Conservation (phyloP, 768 basidiomycete genomes). For the Tylopilus plumbeoviolaceoides region DNA sequence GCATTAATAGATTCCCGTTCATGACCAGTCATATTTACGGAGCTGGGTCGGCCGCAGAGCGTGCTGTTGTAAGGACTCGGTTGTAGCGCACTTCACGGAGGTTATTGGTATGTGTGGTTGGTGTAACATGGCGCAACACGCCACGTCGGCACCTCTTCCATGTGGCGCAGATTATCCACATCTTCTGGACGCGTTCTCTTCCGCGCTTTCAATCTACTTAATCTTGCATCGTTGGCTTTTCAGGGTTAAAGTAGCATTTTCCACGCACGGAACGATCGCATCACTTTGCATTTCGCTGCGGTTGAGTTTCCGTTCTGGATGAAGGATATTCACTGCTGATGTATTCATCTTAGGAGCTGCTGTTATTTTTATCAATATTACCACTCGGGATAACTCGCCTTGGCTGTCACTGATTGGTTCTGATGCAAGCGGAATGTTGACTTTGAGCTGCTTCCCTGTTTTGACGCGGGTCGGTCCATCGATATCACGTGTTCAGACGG, state of each 20-base stretch:
- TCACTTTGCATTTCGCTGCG: constrained; percentile 10
- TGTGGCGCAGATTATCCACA: neutral
- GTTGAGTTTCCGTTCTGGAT: constrained; percentile 7
- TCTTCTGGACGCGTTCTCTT: neutral
- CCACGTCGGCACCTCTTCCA: constrained; percentile 6
- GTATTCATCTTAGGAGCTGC: neutral
- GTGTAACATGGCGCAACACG: neutral
- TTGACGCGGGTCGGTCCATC: constrained; percentile 3
- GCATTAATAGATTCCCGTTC: neutral
- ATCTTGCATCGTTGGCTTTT: constrained; percentile 23
- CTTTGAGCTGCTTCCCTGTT: neutral
- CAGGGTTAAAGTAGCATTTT: constrained; percentile 19
- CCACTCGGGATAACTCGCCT: constrained; percentile 5
- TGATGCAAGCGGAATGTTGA: no score
- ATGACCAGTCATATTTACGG: constrained; percentile 4
- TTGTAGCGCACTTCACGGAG: constrained; percentile 8
- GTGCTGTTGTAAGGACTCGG: neutral
- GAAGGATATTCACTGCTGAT: constrained; percentile 7
- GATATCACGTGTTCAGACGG: constrained; percentile 1
- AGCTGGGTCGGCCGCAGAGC: constrained; percentile 2
- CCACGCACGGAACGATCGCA: constrained; percentile 6
- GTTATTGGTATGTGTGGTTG: neutral
- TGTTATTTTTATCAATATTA: no score
- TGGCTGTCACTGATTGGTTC: no score
- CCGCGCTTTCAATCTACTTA: constrained; percentile 13